Base-by-base conservation (phyloP, 768 basidiomycete species). In the Galerina sulciceps region DNA sequence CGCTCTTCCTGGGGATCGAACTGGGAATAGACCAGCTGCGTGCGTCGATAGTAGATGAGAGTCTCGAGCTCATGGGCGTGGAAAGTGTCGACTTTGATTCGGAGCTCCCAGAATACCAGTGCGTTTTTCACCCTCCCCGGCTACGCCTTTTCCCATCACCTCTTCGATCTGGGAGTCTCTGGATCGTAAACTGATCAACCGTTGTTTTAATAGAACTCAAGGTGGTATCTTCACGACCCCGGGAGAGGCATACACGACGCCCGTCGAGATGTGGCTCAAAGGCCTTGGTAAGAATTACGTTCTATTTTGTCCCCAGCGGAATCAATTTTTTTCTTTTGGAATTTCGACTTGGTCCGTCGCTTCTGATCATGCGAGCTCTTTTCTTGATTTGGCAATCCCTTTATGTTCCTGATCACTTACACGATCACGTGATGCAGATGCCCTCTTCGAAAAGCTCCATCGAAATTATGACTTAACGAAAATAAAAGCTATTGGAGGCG, bases 241-340 rank as follows among this genome's bases (percentile, higher is more conserved):
- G 4, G 91, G 90, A 31, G 91, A 94, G 72, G 91, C 90, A 20
- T 93, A 90, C 69, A 93, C 90, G 38, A 93, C 92, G 6, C 92
- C 93, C 1, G 83, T 94, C 45, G 92, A 94, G 67, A 92, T 94
- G 90, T 94, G 92, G 92, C 86, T 93, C 54, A 92, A 91, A 71
- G 89, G 82, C 14, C 82, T 94, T 49, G 93, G 93, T 92, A 71
- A 73, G 88, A 76, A 55, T 59, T 59, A 14, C 47, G 52, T 60
- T 55, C 50, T 53, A 65, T 53, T 57, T 61, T 63, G 67, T 68
- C 67, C 60, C 60, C 67, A 67, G 75, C 85, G 85, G 84, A 85
- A 88, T 75, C 86, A 86, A 85, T 79, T 77, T 80, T 84, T 80
- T 78, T 73, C 63, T 65, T 67, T 69, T 69, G 72, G 70, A 71